These are phyloP conservation scores for Pochonia chlamydosporia DNA, from an alignment of 2,329 filamentous ascomycete species.

Conservation along the genomic window DNA sequence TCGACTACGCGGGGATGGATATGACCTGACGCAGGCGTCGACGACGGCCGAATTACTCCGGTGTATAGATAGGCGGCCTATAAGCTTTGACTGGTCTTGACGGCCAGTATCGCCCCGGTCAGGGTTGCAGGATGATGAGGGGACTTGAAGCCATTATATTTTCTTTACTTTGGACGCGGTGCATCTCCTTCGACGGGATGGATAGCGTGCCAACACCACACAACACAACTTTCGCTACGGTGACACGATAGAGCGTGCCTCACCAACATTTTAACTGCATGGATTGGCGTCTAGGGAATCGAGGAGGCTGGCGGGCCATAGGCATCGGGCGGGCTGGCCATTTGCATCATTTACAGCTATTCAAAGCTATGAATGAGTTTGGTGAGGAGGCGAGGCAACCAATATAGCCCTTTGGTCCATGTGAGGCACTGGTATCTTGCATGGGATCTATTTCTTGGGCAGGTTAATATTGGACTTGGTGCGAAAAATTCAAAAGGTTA, in stretches of 20 bases:
- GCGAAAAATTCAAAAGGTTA: neutral
- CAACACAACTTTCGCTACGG: neutral
- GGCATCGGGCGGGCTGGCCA: neutral
- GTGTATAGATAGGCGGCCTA: neutral
- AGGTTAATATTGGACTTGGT: neutral
- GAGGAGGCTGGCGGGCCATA: neutral
- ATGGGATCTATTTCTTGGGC: neutral
- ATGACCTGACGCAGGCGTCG: conserved; percentile 1
- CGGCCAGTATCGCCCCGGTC: neutral
- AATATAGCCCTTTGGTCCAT: neutral
- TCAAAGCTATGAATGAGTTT: neutral
- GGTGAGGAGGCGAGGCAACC: neutral
- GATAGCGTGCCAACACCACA: neutral
- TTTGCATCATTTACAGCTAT: neutral
- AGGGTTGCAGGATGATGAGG: neutral
- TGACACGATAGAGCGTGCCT: neutral
- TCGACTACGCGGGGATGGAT: neutral
- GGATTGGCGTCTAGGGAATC: conserved; percentile 1
- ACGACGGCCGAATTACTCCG: neutral
- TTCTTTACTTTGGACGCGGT: neutral
- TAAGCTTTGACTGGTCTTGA: neutral
- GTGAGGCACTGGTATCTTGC: neutral
- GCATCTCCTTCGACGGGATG: neutral
- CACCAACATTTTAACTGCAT: conserved; percentile 2
- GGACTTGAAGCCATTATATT: neutral